Percentiles rank a stretch among this genome's conserved stretches.
Conservation (phyloP, 257 asterid genomes). For the Ocimum tenuiflorum region DNA sequence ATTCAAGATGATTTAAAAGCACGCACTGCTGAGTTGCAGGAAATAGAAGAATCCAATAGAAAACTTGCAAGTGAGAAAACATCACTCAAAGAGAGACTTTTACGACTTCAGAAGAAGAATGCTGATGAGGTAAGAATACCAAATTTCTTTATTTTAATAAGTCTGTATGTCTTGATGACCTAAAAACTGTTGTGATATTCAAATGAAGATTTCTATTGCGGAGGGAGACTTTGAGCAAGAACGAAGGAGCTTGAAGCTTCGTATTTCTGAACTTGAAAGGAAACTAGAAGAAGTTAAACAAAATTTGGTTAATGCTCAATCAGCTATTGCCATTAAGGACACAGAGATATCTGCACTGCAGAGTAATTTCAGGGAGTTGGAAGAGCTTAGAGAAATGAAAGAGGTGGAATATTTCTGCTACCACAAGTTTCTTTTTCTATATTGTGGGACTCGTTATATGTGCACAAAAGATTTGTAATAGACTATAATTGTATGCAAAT, state of each 20-base stretch:
- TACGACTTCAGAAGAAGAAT: conserved; percentile 57
- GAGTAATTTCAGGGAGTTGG: conserved; percentile 77
- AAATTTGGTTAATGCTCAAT: conserved; percentile 45
- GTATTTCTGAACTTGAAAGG: conserved; percentile 67
- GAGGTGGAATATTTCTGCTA: conserved; percentile 47
- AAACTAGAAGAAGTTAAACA: conserved; percentile 53
- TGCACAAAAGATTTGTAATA: not conserved
- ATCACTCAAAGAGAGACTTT: conserved; percentile 58
- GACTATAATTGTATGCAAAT: conserved; percentile 8
- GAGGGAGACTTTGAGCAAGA: conserved; percentile 66
- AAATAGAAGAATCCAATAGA: conserved; percentile 66
- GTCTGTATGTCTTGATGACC: not conserved
- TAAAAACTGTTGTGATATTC: conserved; percentile 10
- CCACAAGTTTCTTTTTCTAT: not conserved
- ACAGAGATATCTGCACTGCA: conserved; percentile 51
- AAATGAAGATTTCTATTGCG: conserved; percentile 44
- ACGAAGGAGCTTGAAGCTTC: conserved; percentile 46
- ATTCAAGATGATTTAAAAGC: conserved; percentile 77
- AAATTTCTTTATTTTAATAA: conserved; percentile 4
- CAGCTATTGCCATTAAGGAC: conserved; percentile 55
- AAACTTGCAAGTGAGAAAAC: conserved; percentile 58
- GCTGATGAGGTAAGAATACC: conserved; percentile 45
- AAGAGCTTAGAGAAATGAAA: conserved; percentile 93
- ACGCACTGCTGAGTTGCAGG: conserved; percentile 58
- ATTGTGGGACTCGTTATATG: not conserved